phyloP scores from a whole-genome alignment of 805 yeast genomes.

The Ogataea salicorniae region DNA sequence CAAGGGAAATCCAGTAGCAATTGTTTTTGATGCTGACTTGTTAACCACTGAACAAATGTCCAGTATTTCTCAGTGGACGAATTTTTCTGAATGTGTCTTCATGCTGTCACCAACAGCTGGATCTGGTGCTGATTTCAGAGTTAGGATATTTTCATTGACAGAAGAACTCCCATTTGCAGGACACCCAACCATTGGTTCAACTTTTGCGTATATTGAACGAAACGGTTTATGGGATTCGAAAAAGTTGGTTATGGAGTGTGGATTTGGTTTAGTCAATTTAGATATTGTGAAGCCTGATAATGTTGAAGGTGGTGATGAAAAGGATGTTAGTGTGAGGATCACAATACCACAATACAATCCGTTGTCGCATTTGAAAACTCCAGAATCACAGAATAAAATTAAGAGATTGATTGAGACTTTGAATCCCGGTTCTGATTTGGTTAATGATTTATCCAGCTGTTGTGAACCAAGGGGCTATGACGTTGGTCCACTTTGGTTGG shows the following conservation, averaged over 20 bases:
- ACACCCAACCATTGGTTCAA: conserved; percentile 56
- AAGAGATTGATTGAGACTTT: not conserved
- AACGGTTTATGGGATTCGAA: conserved; percentile 15
- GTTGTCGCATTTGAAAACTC: not conserved
- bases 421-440: not conserved
- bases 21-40: conserved; percentile 37
- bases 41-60: conserved; percentile 39
- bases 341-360: not conserved
- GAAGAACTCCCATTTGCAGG: conserved; percentile 58
- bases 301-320: not conserved
- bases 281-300: not conserved
- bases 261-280: conserved; percentile 38
- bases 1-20: conserved; percentile 55
- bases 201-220: conserved; percentile 38
- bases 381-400: not conserved
- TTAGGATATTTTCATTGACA: conserved; percentile 45
- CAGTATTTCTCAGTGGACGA: conserved; percentile 53
- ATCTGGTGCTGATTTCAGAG: conserved; percentile 38
- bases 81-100: conserved; percentile 55
- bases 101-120: conserved; percentile 36
- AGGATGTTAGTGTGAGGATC: not conserved
- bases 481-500: conserved; percentile 47
- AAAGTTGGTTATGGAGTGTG: conserved; percentile 38
- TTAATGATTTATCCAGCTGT: conserved; percentile 1
- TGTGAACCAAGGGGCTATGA: conserved; percentile 28